Conservation (phyloP, 768 basidiomycete species). For the Melanogaster broomeanus region DNA sequence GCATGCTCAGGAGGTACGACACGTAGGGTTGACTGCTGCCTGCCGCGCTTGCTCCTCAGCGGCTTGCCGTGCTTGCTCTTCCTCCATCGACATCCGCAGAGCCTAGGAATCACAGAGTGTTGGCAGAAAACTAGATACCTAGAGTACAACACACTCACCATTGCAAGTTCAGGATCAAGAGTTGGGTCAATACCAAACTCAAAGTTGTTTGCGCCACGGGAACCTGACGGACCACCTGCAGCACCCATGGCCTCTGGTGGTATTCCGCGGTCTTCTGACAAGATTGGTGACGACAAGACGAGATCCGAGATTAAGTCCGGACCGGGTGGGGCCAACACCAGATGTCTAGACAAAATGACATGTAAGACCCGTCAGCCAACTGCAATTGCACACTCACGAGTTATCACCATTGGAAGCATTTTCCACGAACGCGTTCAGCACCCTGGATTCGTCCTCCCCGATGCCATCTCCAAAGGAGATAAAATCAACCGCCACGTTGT, state of each 20-base stretch:
- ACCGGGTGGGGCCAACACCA: constrained; percentile 78
- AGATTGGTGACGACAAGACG: constrained; percentile 77
- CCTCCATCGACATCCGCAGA: constrained; percentile 95
- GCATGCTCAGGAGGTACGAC: constrained; percentile 21
- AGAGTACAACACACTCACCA: constrained; percentile 54
- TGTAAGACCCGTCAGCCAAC: neutral
- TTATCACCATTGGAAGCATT: constrained; percentile 81
- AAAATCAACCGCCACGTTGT: constrained; percentile 95
- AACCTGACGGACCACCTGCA: constrained; percentile 48
- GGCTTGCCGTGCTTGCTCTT: constrained; percentile 80
- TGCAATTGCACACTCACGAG: constrained; percentile 55
- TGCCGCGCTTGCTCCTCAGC: constrained; percentile 42
- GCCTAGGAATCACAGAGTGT: constrained; percentile 52
- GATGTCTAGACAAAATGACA: constrained; percentile 54
- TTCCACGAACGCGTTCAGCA: constrained; percentile 83
- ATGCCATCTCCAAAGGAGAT: constrained; percentile 90
- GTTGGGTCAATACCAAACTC: constrained; percentile 95
- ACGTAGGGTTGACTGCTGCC: constrained; percentile 22
- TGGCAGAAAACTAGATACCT: neutral
- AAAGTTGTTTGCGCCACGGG: constrained; percentile 56
- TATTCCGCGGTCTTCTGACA: constrained; percentile 79
- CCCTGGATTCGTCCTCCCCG: constrained; percentile 64
- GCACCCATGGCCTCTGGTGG: constrained; percentile 59
- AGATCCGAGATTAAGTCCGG: constrained; percentile 81
- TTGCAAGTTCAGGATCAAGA: constrained; percentile 94